These are phyloP conservation scores for Entelexis paramagnoliae DNA, from an alignment of 1,139 yeast genomes.

Conservation along the genomic window DNA sequence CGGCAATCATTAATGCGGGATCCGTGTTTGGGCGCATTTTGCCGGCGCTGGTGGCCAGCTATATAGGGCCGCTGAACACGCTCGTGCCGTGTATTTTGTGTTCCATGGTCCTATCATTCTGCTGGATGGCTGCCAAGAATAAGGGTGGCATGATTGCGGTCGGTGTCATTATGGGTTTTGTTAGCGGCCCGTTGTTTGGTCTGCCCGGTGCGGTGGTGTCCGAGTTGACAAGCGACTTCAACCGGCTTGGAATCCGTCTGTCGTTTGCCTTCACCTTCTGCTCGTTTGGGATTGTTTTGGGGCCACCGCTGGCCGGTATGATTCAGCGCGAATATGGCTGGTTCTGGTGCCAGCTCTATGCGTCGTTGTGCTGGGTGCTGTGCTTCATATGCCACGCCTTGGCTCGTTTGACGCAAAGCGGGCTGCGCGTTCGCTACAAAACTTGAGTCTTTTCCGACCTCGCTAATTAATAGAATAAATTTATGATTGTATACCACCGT, in stretches of 20 bases:
- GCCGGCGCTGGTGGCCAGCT: conserved; percentile 42
- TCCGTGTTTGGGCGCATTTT: conserved; percentile 42
- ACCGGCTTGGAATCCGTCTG: conserved; percentile 38
- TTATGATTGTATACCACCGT: not conserved
- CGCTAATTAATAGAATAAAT: not conserved
- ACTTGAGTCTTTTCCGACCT: not conserved
- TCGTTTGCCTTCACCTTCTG: conserved; percentile 53
- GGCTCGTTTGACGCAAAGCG: not conserved
- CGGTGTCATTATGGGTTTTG: conserved; percentile 43
- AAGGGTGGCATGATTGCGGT: conserved; percentile 22
- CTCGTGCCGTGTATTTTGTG: conserved; percentile 29
- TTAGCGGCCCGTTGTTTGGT: conserved; percentile 39
- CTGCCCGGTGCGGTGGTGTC: conserved; percentile 37
- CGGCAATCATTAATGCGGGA: conserved; percentile 45
- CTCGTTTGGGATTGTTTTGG: conserved; percentile 43
- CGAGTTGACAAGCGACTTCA: conserved; percentile 43
- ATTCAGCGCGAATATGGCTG: conserved; percentile 23
- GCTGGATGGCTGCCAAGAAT: conserved; percentile 35
- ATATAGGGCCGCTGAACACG: conserved; percentile 40
- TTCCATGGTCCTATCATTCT: conserved; percentile 27
- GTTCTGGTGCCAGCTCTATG: conserved; percentile 23
- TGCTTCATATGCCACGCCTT: not conserved
- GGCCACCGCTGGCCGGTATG: conserved; percentile 45
- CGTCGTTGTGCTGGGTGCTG: not conserved
- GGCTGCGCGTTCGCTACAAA: not conserved